Evolutionary conservation across 345 rosid genomes (phyloP), one percentile per base, ranked within the genome.

Genomic region (Dovyalis caffra): DNA sequence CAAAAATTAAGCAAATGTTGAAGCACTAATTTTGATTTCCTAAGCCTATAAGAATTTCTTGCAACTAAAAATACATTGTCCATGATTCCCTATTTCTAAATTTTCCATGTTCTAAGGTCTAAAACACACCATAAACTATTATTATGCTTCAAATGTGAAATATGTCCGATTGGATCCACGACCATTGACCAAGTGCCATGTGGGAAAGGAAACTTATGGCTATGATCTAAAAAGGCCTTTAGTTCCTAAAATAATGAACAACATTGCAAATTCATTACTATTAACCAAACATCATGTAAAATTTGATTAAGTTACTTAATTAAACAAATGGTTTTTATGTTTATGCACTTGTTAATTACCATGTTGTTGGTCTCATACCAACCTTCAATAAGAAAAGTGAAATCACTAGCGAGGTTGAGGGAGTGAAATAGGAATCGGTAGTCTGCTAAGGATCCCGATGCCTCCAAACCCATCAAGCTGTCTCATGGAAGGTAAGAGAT

Each of bases 11-110:
- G 81, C 1, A 95, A 56, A 64, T 86, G 81, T 51, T 89, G 86
- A 31, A 92, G 88, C 25, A 97, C 99, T 2, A 95, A 97, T 53
- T 95, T 95, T 28, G 97, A 89, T 74, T 92, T 91, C 67, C 99
- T 84, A 9, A 95, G 86, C 81, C 99, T 84, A 72, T 92, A 92
- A 25, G 97, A 87, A 82, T 92, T 92, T 45, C 97, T 91, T 86
- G 84, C 47, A 34, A 62, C 4, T 31, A 33, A 8, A 20, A n/a
- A 37, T 18, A 8, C 47, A 14, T 51, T 8, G 57, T 21, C 57
- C 57, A 51, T 51, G n/a, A n/a, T n/a, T n/a, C n/a, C n/a, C n/a
- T n/a, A n/a, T n/a, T n/a, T n/a, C n/a, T n/a, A n/a, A n/a, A n/a
- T n/a, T n/a, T n/a, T n/a, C n/a, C n/a, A n/a, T n/a, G n/a, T n/a